Evolutionary conservation across 495 filamentous ascomycete genomes (phyloP), one percentile per base, ranked within the genome.

Genomic region (Aspergillus panamensis): DNA sequence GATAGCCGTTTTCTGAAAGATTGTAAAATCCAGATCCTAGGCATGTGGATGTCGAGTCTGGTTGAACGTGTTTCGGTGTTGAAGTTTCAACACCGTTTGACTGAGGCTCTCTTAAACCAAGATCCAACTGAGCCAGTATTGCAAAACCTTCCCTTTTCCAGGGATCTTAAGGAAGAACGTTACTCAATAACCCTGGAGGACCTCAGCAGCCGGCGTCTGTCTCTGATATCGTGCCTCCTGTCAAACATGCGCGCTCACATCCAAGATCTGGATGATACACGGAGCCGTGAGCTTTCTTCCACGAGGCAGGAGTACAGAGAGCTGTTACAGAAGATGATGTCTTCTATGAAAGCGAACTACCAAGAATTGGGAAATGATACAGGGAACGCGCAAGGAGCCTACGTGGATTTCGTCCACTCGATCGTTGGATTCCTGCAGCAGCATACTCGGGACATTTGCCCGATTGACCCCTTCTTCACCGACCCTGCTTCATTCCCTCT

Each of bases 261-360:
- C 17, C 73, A 82, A 44, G 52, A 69, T 6, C 60, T 74, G 21
- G 71, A 77, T 30, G 51, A 65, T 40, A 51, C 69, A 6, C 61
- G 48, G 1, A 65, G 62, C 14, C 58, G 60, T 17, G 64, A 73
- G 16, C 62, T 73, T 17, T 67, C 60, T 1, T 66, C 64, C 14
- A 68, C 77, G 12, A 81, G 76, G 53, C 69, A 77, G 44, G 78
- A 81, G 29, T 89, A 87, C 60, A 75, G 71, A 7, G 74, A 80
- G 37, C 62, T 86, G 13, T 71, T 90, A 13, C 72, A 77, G 53
- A 64, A 62, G 21, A 60, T 89, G 60, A 89, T 89, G 86, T 71
- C 67, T 10, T 74, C 83, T 1, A 90, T 90, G 87, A 88, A 86
- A 62, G 69, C 69, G 19, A 87, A 88, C 57, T 89, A 88, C 55